Evolutionary conservation across 2,329 filamentous ascomycete genomes (phyloP).

Genomic region (Colletotrichum filicis): DNA sequence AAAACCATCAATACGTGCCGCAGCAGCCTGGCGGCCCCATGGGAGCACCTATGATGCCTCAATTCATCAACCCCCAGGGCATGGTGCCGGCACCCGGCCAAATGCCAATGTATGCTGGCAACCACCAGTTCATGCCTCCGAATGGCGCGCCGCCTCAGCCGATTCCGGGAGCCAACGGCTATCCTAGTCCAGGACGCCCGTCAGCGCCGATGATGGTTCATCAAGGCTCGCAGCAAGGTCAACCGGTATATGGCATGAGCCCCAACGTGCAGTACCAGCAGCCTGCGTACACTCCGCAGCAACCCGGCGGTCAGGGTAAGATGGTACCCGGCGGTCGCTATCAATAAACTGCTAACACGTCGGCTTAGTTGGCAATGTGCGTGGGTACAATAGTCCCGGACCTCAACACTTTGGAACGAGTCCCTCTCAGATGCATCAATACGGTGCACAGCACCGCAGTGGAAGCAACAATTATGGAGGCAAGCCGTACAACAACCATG

Average conservation of each 20-base stretch:
- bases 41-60: slow-evolving; percentile 80
- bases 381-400: slow-evolving; percentile 68
- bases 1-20: slow-evolving; percentile 77
- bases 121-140: slow-evolving; percentile 73
- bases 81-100: slow-evolving; percentile 74
- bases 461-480: slow-evolving; percentile 64
- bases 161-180: slow-evolving; percentile 78
- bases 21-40: slow-evolving; percentile 75
- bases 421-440: slow-evolving; percentile 73
- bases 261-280: slow-evolving; percentile 80
- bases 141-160: slow-evolving; percentile 64
- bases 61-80: slow-evolving; percentile 80
- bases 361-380: slow-evolving; percentile 66
- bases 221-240: slow-evolving; percentile 92
- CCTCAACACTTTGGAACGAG: slow-evolving; percentile 74
- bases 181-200: slow-evolving; percentile 86
- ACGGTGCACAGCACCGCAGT: slow-evolving; percentile 68
- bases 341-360: slow-evolving; percentile 50
- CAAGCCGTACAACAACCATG: slow-evolving; percentile 58
- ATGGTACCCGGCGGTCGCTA: slow-evolving; percentile 28
- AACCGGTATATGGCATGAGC: slow-evolving; percentile 81
- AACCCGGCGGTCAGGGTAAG: slow-evolving; percentile 77
- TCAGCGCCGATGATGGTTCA: slow-evolving; percentile 92
- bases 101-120: slow-evolving; percentile 83
- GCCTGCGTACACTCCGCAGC: slow-evolving; percentile 77